These are phyloP conservation scores for Collybiopsis luxurians DNA, from an alignment of 768 basidiomycete species.

Conservation along the genomic window DNA sequence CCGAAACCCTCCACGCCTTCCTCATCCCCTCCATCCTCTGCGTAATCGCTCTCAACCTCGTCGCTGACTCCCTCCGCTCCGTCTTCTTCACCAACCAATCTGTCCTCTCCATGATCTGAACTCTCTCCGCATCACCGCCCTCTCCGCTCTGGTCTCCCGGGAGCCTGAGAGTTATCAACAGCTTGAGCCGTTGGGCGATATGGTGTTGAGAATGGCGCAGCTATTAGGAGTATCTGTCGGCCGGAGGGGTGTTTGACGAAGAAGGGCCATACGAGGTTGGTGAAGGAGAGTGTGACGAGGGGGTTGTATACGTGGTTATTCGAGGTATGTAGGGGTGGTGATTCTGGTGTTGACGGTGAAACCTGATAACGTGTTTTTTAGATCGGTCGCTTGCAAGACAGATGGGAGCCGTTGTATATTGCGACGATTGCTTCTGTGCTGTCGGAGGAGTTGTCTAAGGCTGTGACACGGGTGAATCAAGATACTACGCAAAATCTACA, in stretches of 20 bases:
- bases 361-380: conserved; percentile 14
- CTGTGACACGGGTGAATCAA: neutral
- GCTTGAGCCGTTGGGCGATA: conserved; percentile 74
- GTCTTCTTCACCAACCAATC: conserved; percentile 38
- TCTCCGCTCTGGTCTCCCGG: conserved; percentile 60
- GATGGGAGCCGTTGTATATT: conserved; percentile 48
- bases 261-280: conserved; percentile 61
- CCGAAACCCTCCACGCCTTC: too few relatives aligned
- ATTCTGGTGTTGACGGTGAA: neutral
- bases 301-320: conserved; percentile 65
- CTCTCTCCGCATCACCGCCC: conserved; percentile 47
- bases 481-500: too few relatives aligned
- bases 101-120: conserved; percentile 41
- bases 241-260: conserved; percentile 73
- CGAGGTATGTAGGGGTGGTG: conserved; percentile 34
- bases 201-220: conserved; percentile 71
- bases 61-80: conserved; percentile 45
- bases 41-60: conserved; percentile 50
- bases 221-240: conserved; percentile 66
- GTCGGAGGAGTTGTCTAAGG: neutral
- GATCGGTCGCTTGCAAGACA: conserved; percentile 47
- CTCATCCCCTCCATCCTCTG: conserved; percentile 70
- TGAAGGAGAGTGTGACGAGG: conserved; percentile 63
- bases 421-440: neutral
- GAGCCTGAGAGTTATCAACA: conserved; percentile 67